These are phyloP conservation scores for Moesziomyces antarcticus DNA, from an alignment of 1,284 basidiomycete genomes.

Conservation along the genomic window DNA sequence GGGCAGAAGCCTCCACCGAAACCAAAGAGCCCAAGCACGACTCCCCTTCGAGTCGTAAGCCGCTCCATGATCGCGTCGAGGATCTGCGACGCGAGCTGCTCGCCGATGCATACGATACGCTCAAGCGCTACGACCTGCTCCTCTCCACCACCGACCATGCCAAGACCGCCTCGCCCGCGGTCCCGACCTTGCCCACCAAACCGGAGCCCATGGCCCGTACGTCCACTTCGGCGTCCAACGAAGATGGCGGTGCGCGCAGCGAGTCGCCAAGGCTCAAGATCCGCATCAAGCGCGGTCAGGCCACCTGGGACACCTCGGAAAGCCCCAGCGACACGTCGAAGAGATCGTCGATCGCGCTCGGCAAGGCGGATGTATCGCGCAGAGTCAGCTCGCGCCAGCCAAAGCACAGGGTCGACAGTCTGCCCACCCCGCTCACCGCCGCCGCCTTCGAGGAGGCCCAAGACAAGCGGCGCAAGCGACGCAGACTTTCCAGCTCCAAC, in stretches of 20 bases:
- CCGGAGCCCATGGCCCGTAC: not conserved
- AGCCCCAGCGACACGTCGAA: constrained; percentile 19
- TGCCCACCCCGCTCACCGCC: constrained; percentile 26
- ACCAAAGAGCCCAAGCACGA: constrained; percentile 1
- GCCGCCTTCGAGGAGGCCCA: constrained; percentile 26
- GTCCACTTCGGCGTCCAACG: constrained; percentile 1
- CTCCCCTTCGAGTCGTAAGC: constrained; percentile 2
- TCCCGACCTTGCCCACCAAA: constrained; percentile 11
- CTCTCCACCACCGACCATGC: constrained; percentile 23
- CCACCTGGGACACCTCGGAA: constrained; percentile 27
- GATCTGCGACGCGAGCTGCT: constrained; percentile 50
- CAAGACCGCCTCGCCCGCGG: constrained; percentile 20
- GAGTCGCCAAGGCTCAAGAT: constrained; percentile 41
- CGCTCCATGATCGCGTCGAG: constrained; percentile 37
- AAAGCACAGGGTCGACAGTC: constrained; percentile 32
- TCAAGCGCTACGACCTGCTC: constrained; percentile 53
- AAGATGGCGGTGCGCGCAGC: constrained; percentile 13
- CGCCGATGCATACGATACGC: constrained; percentile 46
- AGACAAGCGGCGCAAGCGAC: constrained; percentile 18
- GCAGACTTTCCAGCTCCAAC: constrained; percentile 12
- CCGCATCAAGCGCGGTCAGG: constrained; percentile 32
- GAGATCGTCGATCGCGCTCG: not conserved
- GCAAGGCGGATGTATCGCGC: constrained; percentile 4
- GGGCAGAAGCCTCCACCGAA: constrained; percentile 10
- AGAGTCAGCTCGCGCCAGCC: constrained; percentile 32